Evolutionary conservation across 2,329 filamentous ascomycete genomes (phyloP), one percentile per base, ranked within the genome.

Genomic region (Beauveria varroae): DNA sequence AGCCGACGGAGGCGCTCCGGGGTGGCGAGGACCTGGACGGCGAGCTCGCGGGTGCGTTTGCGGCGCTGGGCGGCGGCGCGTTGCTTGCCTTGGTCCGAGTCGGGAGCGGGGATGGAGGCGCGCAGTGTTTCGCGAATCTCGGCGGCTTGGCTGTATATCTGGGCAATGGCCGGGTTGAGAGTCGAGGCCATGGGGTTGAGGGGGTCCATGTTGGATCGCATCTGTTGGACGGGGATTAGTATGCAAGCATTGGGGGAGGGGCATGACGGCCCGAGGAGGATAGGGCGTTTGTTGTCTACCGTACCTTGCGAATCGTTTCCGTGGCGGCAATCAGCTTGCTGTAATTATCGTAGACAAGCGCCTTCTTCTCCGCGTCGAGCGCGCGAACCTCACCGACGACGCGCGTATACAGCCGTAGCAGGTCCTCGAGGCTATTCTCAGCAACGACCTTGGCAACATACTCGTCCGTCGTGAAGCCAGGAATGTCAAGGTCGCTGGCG

Each of bases 261-360:
- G 7, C 12, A 37, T 37, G 34, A 5, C 34, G 12, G 5, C 34
- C 30, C 14, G 2, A 37, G 34, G 34, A 1, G 34, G 12, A 34
- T 4, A 34, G 30, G 10, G 30, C 30, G 1, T 4, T 34, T 14
- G 30, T 5, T 20, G 43, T 46, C 16, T 12, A 26, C n/a, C 51
- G 16, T 67, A 85, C 84, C 76, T 90, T 91, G 55, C 90, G 84
- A 69, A 99, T 99, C 3, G 93, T 98, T 74, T 96, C 93, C 12
- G 96, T 97, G 1, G 95, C 95, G n/a, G 88, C 85, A 66, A 99
- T 97, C 66, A 99, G 77, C 76, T 98, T 98, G 67, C 89, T 95
- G 74, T 98, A 99, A 72, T 99, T 99, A 73, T 99, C 93, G 73
- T 99, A 99, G 5, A 99, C 95, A 64, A 99, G 77, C 1, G 93